Evolutionary conservation across 2,329 filamentous ascomycete genomes (phyloP).

Genomic region (Coniella vitis): DNA sequence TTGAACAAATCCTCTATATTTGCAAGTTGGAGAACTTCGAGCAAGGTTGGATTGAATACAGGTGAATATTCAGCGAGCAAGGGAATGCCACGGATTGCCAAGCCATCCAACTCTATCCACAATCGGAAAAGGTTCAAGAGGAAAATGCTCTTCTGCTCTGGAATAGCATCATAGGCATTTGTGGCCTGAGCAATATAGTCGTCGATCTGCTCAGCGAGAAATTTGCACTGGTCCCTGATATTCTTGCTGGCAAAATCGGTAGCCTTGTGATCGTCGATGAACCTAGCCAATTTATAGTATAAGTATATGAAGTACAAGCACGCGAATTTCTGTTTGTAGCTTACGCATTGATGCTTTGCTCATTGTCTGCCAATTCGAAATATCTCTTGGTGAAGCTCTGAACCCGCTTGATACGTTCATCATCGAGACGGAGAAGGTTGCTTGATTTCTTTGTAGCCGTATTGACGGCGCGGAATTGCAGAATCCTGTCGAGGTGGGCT

Average conservation of each 20-base stretch:
- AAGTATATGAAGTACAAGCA: no score
- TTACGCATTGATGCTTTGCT: not conserved
- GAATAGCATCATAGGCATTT: slow-evolving; percentile 33
- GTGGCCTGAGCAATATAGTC: slow-evolving; percentile 27
- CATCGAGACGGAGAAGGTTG: not conserved
- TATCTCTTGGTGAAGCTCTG: slow-evolving; percentile 6
- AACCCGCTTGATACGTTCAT: slow-evolving; percentile 7
- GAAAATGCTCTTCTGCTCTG: slow-evolving; percentile 41
- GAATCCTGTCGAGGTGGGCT: slow-evolving; percentile 22
- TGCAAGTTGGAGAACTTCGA: slow-evolving; percentile 48
- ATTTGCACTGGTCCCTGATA: no score
- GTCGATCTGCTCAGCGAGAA: slow-evolving; percentile 24
- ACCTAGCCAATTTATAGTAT: no score
- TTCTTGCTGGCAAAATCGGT: no score
- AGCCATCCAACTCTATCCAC: slow-evolving; percentile 49
- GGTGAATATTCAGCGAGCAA: slow-evolving; percentile 45
- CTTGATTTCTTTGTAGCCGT: not conserved
- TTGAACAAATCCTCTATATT: slow-evolving; percentile 38
- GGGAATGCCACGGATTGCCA: slow-evolving; percentile 33
- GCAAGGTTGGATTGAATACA: slow-evolving; percentile 36
- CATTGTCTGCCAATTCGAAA: not conserved
- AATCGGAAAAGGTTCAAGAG: slow-evolving; percentile 48
- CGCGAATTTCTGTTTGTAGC: not conserved
- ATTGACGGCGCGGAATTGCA: slow-evolving; percentile 7
- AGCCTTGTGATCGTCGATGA: no score